Conservation (phyloP, 2,329 filamentous ascomycete genomes). For the Colletotrichum phormii region DNA sequence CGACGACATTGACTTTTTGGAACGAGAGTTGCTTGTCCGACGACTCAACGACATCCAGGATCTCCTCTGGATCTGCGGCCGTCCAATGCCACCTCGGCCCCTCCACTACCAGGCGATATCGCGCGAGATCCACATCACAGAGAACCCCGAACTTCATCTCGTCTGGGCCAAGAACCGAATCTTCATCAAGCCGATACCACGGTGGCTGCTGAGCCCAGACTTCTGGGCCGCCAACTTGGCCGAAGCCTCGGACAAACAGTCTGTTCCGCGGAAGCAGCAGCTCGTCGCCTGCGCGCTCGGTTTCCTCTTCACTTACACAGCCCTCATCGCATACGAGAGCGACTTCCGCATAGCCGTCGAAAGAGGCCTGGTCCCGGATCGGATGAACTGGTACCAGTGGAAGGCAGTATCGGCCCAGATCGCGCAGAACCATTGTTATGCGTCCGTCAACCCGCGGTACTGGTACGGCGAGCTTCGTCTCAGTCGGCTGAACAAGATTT, state of each 20-base stretch:
- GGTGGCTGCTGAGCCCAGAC: constrained; percentile 49
- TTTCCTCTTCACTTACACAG: constrained; percentile 52
- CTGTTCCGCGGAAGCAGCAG: constrained; percentile 34
- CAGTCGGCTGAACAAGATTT: constrained; percentile 54
- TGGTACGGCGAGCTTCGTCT: constrained; percentile 54
- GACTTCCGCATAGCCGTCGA: constrained; percentile 51
- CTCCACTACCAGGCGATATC: constrained; percentile 42
- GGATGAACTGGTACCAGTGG: constrained; percentile 52
- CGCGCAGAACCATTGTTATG: constrained; percentile 42
- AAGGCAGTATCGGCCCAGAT: constrained; percentile 43
- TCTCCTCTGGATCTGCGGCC: constrained; percentile 44
- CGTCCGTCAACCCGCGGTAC: constrained; percentile 48
- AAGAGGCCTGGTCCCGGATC: constrained; percentile 47
- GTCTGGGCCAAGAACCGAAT: constrained; percentile 52
- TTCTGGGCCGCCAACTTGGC: constrained; percentile 49
- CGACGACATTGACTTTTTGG: constrained; percentile 39
- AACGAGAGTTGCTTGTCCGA: constrained; percentile 45
- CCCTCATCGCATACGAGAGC: constrained; percentile 51
- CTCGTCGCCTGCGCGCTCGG: constrained; percentile 48
- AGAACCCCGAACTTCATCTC: constrained; percentile 52
- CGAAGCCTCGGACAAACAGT: background rate
- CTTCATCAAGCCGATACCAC: constrained; percentile 54
- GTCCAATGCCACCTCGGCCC: constrained; percentile 41
- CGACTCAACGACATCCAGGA: constrained; percentile 42
- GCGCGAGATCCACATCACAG: constrained; percentile 48